A percentile compares a stretch with the other conserved stretches of the same genome.
Evolutionary conservation across 192 early-diverging fungal species (phyloP).

Genomic region (Dissophora ornata): DNA sequence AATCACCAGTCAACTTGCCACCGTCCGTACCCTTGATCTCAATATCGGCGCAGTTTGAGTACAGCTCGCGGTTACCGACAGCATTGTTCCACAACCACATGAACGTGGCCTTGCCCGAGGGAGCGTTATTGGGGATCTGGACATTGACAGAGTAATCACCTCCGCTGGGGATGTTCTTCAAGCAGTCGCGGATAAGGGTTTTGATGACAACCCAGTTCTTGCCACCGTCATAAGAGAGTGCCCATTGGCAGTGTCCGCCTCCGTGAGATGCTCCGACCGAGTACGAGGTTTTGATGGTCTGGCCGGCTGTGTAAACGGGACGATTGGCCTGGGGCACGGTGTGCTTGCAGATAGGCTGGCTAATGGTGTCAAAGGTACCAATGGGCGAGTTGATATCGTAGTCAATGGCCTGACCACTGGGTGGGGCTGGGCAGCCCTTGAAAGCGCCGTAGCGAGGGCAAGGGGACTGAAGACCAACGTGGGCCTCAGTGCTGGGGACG

Average conservation of each 20-base stretch:
- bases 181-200: slow-evolving; percentile 61
- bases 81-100: slow-evolving; percentile 77
- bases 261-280: slow-evolving; percentile 65
- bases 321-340: slow-evolving; percentile 50
- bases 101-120: slow-evolving; percentile 47
- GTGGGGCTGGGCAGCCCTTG: slow-evolving; percentile 49
- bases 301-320: slow-evolving; percentile 58
- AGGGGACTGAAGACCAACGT: slow-evolving; percentile 53
- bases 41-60: slow-evolving; percentile 75
- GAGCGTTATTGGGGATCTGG: slow-evolving; percentile 45
- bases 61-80: slow-evolving; percentile 68
- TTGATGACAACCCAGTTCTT: slow-evolving; percentile 72
- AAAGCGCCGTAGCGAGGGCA: slow-evolving; percentile 54
- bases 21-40: slow-evolving; percentile 56
- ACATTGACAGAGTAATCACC: slow-evolving; percentile 27
- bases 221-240: slow-evolving; percentile 71
- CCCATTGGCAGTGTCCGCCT: slow-evolving; percentile 81
- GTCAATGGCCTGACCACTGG: slow-evolving; percentile 50
- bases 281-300: slow-evolving; percentile 63
- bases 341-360: slow-evolving; percentile 60
- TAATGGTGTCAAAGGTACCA: slow-evolving; percentile 20
- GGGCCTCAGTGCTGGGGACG: slow-evolving; percentile 54
- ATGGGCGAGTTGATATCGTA: slow-evolving; percentile 60
- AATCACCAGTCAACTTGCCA: slow-evolving; percentile 52
- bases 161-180: slow-evolving; percentile 47